Evolutionary conservation across 441 rosid species (phyloP), one percentile per base, ranked within the genome.

Genomic region (Pelargonium cotyledonis): DNA sequence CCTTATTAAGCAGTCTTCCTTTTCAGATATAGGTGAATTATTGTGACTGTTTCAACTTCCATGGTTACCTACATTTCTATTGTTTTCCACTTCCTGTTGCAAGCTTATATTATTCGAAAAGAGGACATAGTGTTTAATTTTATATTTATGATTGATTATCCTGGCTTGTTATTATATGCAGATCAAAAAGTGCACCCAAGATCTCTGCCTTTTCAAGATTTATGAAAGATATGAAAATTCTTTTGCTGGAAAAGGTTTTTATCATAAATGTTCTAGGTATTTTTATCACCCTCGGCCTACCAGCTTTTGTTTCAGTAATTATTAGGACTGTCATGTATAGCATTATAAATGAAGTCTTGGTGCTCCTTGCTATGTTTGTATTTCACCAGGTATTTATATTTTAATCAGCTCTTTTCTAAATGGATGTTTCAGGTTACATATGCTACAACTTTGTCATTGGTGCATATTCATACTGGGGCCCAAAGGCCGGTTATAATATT

Each of bases 381-480:
- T 65, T 38, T n/a, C 57, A 38, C 53, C 31, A 60, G 26, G 35
- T 23, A 43, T 23, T 12, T 15, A 70, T 19, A 57, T 19, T 65
- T 40, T 51, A 29, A 19, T 41, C 35, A 4, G 65, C 41, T 58
- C 29, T 41, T 58, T 53, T 60, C 53, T 21, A n/a, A 62, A 47
- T 67, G 41, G n/a, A 35, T 15, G 31, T 79, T 70, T 66, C 84
- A 94, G 99, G 99, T 60, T 85, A 88, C 77, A 77, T 90, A 63
- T 86, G 85, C 35, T 94, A 94, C 87, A 94, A 78, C 80, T 94
- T 91, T 53, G 99, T 94, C 73, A 55, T 94, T 57, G 97, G 99
- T 47, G 97, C 99, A 66, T 94, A 94, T 81, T 91, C 97, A 6
- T 94, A 89, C 73, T 94, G 97, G 97, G 96, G 97, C 5, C 99